Percentiles rank a stretch among this genome's conserved stretches.
Conservation (phyloP, 2,329 filamentous ascomycete genomes). For the Byssoonygena ceratinophila region DNA sequence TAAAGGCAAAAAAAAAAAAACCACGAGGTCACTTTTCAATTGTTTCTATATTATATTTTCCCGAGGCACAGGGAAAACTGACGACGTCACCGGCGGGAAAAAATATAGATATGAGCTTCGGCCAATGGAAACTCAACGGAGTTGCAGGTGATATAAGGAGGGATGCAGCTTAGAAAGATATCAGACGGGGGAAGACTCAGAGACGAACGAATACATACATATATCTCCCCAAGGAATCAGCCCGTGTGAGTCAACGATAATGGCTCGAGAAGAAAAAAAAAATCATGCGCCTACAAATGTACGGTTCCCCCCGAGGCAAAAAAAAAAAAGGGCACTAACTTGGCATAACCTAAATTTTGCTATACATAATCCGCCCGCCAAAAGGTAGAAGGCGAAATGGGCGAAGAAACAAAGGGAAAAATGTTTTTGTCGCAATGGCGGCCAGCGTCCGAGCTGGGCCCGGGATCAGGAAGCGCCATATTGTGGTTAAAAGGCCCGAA, state of each 20-base stretch:
- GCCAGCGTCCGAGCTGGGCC: slow-evolving; percentile 10
- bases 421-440: slow-evolving; percentile 2
- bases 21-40: slow-evolving; percentile 4
- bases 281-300: slow-evolving; percentile 8
- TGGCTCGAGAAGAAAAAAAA: not conserved
- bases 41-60: slow-evolving; percentile 3
- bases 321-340: not conserved
- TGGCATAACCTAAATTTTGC: slow-evolving; percentile 8
- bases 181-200: not conserved
- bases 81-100: slow-evolving; percentile 6
- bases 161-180: not conserved
- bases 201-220: not conserved
- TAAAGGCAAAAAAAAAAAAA: slow-evolving; percentile 18
- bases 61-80: not conserved
- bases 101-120: not conserved
- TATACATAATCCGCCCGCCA: not conserved
- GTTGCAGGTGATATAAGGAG: too few relatives aligned
- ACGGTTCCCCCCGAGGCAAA: slow-evolving; percentile 11
- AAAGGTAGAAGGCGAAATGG: not conserved
- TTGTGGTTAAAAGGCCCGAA: not conserved
- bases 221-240: slow-evolving; percentile 2
- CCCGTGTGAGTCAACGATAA: slow-evolving; percentile 5
- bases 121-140: slow-evolving; percentile 9
- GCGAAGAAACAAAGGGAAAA: not conserved
- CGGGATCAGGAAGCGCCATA: slow-evolving; percentile 1